Evolutionary conservation across 148 eudicot species (phyloP).

Genomic region (Nyssa sinensis): DNA sequence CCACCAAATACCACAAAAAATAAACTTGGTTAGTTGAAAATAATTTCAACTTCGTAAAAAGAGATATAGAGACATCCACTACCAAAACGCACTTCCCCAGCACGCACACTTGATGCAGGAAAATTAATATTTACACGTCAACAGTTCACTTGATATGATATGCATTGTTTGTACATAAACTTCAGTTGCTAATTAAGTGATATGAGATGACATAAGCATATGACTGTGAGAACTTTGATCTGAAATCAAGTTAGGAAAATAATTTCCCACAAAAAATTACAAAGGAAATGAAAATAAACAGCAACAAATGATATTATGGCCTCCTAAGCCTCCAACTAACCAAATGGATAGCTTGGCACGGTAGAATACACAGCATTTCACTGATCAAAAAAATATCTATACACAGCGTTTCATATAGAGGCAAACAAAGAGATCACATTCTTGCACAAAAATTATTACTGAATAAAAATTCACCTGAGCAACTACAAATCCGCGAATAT

Average conservation of each 20-base stretch:
- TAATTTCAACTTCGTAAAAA: neutral
- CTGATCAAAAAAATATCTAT: too few species aligned
- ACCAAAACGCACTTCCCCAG: neutral
- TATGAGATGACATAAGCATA: neutral
- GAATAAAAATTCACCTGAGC: constrained; percentile 67
- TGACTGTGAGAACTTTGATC: neutral
- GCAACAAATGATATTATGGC: neutral
- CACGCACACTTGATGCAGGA: too few species aligned
- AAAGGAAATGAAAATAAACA: neutral
- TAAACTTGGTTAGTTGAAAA: too few species aligned
- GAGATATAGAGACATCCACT: neutral
- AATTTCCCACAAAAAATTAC: neutral
- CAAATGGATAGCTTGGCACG: neutral
- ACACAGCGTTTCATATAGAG: neutral
- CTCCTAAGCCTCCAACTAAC: neutral
- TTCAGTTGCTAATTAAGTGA: neutral
- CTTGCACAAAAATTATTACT: neutral
- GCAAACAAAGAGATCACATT: neutral
- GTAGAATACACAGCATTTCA: too few species aligned
- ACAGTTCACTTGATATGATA: neutral
- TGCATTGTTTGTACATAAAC: neutral
- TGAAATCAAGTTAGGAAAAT: neutral
- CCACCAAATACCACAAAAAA: neutral
- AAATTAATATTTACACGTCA: neutral
- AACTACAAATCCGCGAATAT: constrained; percentile 76